phyloP scores from a whole-genome alignment of 129 eudicot genomes.

The Apium graveolens region DNA sequence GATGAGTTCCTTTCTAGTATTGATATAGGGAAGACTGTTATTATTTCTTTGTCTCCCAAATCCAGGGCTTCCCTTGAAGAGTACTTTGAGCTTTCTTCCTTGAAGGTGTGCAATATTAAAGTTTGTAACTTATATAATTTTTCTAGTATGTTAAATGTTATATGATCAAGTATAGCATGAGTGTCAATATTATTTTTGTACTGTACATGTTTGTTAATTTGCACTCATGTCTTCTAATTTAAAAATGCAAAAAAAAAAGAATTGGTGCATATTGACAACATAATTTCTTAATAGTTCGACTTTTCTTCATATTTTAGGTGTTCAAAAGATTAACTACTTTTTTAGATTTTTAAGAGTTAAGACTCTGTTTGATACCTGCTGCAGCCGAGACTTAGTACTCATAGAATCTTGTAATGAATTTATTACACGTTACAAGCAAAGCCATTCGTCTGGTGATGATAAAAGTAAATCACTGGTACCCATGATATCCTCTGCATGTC shows the following conservation, averaged over 20 bases:
- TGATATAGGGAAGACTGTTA: conserved; percentile 54
- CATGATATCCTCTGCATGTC: conserved; percentile 92
- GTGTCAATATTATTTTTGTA: neutral
- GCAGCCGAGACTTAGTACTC: conserved; percentile 83
- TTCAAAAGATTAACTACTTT: conserved; percentile 77
- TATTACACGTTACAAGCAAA: conserved; percentile 62
- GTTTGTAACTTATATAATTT: neutral
- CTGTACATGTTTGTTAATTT: neutral
- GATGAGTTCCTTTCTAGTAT: conserved; percentile 84
- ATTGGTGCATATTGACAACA: neutral
- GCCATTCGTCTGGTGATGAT: conserved; percentile 33
- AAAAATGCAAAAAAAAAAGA: neutral
- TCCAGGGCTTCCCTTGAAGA: conserved; percentile 90
- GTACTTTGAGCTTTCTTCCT: conserved; percentile 69
- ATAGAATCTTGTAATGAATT: conserved; percentile 93
- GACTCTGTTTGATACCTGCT: conserved; percentile 78
- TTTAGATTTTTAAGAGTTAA: conserved; percentile 87
- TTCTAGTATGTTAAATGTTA: neutral
- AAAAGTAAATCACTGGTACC: conserved; percentile 43
- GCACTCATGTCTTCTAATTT: neutral
- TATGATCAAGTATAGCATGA: neutral
- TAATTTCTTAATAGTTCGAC: neutral
- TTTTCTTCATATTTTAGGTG: conserved; percentile 39
- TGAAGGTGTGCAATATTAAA: conserved; percentile 37
- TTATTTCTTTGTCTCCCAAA: conserved; percentile 89